phyloP scores from a whole-genome alignment of 192 early-diverging fungal species.

The Coemansia sp. region DNA sequence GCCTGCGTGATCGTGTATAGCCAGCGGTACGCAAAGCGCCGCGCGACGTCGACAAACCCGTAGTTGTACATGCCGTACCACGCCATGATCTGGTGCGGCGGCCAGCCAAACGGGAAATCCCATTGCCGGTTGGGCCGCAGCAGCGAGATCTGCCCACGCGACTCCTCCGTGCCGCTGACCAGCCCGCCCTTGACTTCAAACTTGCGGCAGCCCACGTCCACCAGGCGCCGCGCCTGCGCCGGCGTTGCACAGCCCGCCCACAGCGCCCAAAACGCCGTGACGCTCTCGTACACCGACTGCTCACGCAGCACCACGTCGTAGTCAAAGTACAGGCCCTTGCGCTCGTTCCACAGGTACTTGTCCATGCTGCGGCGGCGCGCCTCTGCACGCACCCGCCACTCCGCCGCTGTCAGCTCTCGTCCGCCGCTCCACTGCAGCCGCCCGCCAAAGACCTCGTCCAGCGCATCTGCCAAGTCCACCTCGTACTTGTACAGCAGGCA shows the following conservation, averaged over 20 bases:
- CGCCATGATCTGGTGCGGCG: slow-evolving; percentile 98
- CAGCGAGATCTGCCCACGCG: slow-evolving; percentile 75
- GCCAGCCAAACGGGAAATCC: slow-evolving; percentile 95
- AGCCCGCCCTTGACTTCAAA: slow-evolving; percentile 92
- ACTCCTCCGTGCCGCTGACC: slow-evolving; percentile 88
- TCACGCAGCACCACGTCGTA: slow-evolving; percentile 72
- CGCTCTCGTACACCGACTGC: slow-evolving; percentile 80
- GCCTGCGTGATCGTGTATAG: slow-evolving; percentile 89
- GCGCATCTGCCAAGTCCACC: slow-evolving; percentile 76
- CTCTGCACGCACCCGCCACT: slow-evolving; percentile 66
- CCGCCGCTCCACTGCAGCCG: slow-evolving; percentile 42
- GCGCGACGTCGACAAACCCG: slow-evolving; percentile 68
- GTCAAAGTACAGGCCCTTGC: slow-evolving; percentile 81
- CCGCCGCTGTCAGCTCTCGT: slow-evolving; percentile 49
- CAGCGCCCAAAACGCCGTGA: slow-evolving; percentile 86
- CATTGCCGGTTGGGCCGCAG: slow-evolving; percentile 92
- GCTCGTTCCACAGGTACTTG: slow-evolving; percentile 82
- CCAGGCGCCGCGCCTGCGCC: slow-evolving; percentile 75
- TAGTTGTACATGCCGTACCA: slow-evolving; percentile 90
- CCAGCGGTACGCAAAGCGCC: slow-evolving; percentile 90
- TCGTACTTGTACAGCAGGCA: slow-evolving; percentile 95
- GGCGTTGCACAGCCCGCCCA: slow-evolving; percentile 82
- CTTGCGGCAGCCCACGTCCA: slow-evolving; percentile 61
- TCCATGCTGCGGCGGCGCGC: slow-evolving; percentile 65
- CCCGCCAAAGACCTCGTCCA: slow-evolving; percentile 63